phyloP scores from a whole-genome alignment of 129 eudicot species.

The Cynara cardunculus region DNA sequence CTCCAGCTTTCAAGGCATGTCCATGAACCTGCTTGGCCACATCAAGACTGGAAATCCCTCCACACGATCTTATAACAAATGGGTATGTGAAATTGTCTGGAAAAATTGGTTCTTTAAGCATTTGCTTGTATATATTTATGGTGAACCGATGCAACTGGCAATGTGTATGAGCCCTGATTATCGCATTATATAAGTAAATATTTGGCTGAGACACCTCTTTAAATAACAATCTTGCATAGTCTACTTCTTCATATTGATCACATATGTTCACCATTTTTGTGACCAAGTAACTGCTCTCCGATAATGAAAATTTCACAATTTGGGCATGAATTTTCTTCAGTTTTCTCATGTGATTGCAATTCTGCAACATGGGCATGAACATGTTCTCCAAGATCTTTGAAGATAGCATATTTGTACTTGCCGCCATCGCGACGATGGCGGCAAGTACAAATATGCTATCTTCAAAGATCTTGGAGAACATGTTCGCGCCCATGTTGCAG shows the following conservation, averaged over 20 bases:
- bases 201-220: conserved; percentile 45
- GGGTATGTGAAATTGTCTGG: conserved; percentile 65
- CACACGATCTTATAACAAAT: conserved; percentile 56
- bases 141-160: conserved; percentile 25
- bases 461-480: conserved; percentile 46
- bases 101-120: conserved; percentile 35
- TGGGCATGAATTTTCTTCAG: conserved; percentile 66
- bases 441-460: conserved; percentile 26
- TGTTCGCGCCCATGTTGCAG: conserved; percentile 40
- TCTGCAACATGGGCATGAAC: conserved; percentile 43
- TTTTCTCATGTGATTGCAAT: conserved; percentile 22
- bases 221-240: conserved; percentile 47
- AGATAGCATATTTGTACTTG: conserved; percentile 25
- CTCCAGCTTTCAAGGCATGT: conserved; percentile 43
- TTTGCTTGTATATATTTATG: conserved; percentile 38
- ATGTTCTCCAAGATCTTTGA: conserved; percentile 48
- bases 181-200: conserved; percentile 46
- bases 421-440: conserved; percentile 38
- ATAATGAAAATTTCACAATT: conserved; percentile 43
- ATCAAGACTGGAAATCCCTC: conserved; percentile 33
- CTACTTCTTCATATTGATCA: conserved; percentile 40
- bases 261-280: conserved; percentile 69
- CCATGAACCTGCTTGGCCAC: conserved; percentile 56
- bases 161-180: conserved; percentile 53
- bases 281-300: conserved; percentile 55